Base-by-base conservation (phyloP, 2,329 filamentous ascomycete species). In the Penicillium vulpinum region DNA sequence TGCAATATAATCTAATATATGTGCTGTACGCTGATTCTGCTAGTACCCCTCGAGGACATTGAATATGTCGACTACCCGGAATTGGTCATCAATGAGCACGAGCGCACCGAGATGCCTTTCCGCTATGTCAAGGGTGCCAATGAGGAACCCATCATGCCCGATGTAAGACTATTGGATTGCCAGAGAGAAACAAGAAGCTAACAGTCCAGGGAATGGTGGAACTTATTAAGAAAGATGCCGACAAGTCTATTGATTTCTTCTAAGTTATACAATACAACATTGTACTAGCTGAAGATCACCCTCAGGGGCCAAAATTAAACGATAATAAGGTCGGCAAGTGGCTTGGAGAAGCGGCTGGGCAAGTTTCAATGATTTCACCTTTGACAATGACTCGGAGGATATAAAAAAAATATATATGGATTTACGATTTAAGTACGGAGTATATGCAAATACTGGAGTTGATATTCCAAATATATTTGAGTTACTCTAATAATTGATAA, bases 51-150 rank as follows among this genome's bases (percentile, higher is more conserved):
- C 45, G 85, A 89, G 54, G 80, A 92, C 63, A 88, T 99, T 33
- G 82, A 86, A 2, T 97, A 94, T 71, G 75, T 94, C 33, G 92
- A 97, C 72, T 87, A 90, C 69, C 94, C 94, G 0, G 93, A 97
- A 71, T 84, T 99, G 70, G 88, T 88, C 70, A 88, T 97, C 73
- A 91, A 90, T 73, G 88, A 94, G 72, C 88, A 96, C 70, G 94
- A 99, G 78, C 94, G 90, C 73, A 96, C 92, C 0, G 84, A 96
- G 75, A 97, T 99, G 94, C 94, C 94, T 0, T 99, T 99, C 76
- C 90, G 94, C 65, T 99, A 99, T 72, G 92, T 99, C 49, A 88
- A 85, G 70, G 87, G 83, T 50, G 78, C 84, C 11, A 80, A 90
- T 55, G 91, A 89, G 43, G 81, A 90, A 64, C 91, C 92, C 1